These are phyloP conservation scores for Closterium sp. DNA, from an alignment of 139 green algal genomes.

Conservation along the genomic window DNA sequence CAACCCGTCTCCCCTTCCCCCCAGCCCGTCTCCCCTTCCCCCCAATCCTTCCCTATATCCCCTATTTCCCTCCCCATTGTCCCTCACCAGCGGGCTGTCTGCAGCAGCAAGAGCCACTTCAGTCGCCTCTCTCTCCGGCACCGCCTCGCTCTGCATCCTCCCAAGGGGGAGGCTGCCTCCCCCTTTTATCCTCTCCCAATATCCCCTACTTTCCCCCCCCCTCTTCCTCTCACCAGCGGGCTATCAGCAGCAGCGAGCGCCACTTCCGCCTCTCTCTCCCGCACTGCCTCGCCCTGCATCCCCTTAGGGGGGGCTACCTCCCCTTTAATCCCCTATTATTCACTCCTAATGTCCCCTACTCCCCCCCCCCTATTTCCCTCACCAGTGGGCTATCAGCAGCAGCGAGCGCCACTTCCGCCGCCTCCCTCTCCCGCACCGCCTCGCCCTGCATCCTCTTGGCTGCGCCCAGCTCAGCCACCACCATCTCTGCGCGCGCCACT, in stretches of 20 bases:
- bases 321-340: too few species aligned
- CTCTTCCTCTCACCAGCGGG: not conserved
- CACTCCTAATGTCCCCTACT: not conserved
- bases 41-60: too few species aligned
- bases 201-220: not conserved
- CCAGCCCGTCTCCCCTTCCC: too few species aligned
- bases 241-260: not conserved
- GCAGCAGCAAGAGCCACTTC: too few species aligned
- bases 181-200: too few species aligned
- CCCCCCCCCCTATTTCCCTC: not conserved
- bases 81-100: not conserved
- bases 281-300: not conserved
- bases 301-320: too few species aligned
- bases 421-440: not conserved
- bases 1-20: too few species aligned
- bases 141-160: too few species aligned
- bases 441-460: not conserved
- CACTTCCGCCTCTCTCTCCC: not conserved
- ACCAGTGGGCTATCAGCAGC: not conserved
- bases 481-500: not conserved
- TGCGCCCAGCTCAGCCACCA: not conserved
- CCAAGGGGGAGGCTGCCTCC: too few species aligned
- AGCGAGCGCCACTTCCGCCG: not conserved
- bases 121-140: too few species aligned
- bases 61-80: too few species aligned